phyloP scores from a whole-genome alignment of 78 protist species.

The Dictyostelium purpureum region DNA sequence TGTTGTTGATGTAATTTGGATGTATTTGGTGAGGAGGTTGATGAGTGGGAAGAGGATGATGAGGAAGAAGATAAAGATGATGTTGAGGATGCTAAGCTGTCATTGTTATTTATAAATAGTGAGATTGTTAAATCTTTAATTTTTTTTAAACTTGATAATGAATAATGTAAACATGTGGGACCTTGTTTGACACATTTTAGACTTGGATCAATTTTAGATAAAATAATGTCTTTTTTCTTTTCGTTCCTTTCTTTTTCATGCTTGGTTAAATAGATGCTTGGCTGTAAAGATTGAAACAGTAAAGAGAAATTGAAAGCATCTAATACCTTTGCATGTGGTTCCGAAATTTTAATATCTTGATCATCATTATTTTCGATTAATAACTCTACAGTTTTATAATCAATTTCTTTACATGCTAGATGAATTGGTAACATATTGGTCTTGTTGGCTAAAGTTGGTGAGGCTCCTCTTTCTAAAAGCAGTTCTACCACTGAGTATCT shows the following conservation, averaged over 20 bases:
- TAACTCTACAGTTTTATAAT: conserved; percentile 4
- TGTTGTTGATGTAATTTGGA: not conserved
- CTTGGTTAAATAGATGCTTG: not conserved
- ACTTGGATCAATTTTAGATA: conserved; percentile 1
- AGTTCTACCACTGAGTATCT: not conserved
- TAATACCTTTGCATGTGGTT: conserved; percentile 6
- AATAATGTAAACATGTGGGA: conserved; percentile 47
- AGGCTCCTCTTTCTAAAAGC: conserved; percentile 20
- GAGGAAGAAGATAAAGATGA: not conserved
- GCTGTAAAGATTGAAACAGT: conserved; percentile 21
- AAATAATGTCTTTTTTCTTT: not conserved
- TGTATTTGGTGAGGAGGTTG: not conserved
- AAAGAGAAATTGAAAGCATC: conserved; percentile 24
- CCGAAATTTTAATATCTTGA: not conserved
- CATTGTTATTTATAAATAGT: not conserved
- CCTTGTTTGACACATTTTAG: conserved; percentile 33
- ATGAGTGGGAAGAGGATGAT: not conserved
- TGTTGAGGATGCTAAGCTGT: not conserved
- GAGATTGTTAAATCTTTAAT: not conserved
- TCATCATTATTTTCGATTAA: not conserved
- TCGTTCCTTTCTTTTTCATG: conserved; percentile 12
- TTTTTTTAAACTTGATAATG: conserved; percentile 2
- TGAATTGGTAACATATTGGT: conserved; percentile 10
- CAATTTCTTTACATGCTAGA: conserved; percentile 25
- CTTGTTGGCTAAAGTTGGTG: not conserved